Base-by-base conservation (phyloP, 176 grass and related monocot species). In the Oryza meyeriana region DNA sequence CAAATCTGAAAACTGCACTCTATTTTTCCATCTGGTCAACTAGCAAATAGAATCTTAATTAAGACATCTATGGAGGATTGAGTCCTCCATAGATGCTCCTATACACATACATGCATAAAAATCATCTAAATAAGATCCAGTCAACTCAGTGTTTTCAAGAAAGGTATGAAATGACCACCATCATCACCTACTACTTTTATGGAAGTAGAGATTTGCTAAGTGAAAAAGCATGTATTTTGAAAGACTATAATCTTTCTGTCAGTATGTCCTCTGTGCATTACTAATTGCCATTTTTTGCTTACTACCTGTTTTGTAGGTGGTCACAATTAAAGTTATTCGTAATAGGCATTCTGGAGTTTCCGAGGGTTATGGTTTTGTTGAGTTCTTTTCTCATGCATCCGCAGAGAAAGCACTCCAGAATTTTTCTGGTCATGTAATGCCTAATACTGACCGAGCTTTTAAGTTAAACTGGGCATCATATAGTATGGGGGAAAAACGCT, bases 391-490 rank as follows among this genome's bases (percentile, higher is more conserved):
- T 48, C 89, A 85, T 4, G 67, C 73, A 32, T 87, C 89, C 69
- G 89, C 89, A 33, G 89, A 91, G 82, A 91, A 88, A 81, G 78
- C 78, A 52, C 78, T 91, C 78, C 89, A 85, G 48, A 91, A 75
- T 50, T 91, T 91, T 69, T 70, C 85, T 62, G 89, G 89, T 67
- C 89, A 91, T 85, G 82, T 88, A 91, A 91, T 91, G 89, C 89
- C 89, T 85, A 91, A 88, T 68, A 91, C 89, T 8, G 89, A 91
- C 50, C 78, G 82, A 66, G 72, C 85, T 82, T 91, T 88, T 88
- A 91, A 85, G 85, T 82, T 88, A 69, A 91, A 91, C 68, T 91
- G 89, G 89, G 89, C 89, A 85, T 91, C 89, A 30, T 91, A 88
- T 88, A 91, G 85, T 32, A 87, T 91, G 61, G 89, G 89, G 63